A percentile compares a stretch with the other conserved stretches of the same genome.
Conservation (phyloP, 164 flowering plant genomes). For the Aristolochia californica region DNA sequence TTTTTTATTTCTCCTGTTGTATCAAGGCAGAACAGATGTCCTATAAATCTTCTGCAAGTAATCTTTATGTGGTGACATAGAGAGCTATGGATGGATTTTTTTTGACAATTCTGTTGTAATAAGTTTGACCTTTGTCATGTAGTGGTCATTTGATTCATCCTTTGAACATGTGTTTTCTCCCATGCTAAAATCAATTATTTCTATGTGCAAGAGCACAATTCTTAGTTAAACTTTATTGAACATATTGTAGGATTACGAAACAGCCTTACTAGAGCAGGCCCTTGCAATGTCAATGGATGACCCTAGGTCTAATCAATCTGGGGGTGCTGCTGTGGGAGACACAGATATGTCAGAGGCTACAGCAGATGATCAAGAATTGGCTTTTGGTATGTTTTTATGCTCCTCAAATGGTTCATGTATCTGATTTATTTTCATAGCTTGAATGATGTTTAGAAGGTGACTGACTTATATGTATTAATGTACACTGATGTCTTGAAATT, state of each 20-base stretch:
- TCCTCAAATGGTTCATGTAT: neutral
- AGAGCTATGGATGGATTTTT: too few relatives aligned
- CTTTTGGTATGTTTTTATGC: conserved; percentile 44
- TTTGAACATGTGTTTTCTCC: too few relatives aligned
- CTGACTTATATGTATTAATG: too few relatives aligned
- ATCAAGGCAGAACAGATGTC: too few relatives aligned
- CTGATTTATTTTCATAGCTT: neutral
- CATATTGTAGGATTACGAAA: conserved; percentile 28
- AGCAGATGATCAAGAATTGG: conserved; percentile 68
- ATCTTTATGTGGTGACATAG: too few relatives aligned
- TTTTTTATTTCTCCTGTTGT: too few relatives aligned
- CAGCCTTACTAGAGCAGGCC: conserved; percentile 74
- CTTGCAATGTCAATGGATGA: conserved; percentile 91
- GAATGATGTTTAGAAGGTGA: neutral
- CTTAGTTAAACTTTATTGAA: neutral
- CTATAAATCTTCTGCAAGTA: too few relatives aligned
- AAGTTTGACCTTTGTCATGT: too few relatives aligned
- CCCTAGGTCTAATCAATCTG: conserved; percentile 28
- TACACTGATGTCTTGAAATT: neutral
- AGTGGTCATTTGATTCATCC: too few relatives aligned
- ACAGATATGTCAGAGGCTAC: conserved; percentile 76
- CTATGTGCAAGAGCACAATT: too few relatives aligned
- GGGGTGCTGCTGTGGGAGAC: conserved; percentile 29
- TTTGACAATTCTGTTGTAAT: too few relatives aligned
- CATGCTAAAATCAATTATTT: too few relatives aligned